Conservation (phyloP, 177 flowering plant species). For the Telopea speciosissima region DNA sequence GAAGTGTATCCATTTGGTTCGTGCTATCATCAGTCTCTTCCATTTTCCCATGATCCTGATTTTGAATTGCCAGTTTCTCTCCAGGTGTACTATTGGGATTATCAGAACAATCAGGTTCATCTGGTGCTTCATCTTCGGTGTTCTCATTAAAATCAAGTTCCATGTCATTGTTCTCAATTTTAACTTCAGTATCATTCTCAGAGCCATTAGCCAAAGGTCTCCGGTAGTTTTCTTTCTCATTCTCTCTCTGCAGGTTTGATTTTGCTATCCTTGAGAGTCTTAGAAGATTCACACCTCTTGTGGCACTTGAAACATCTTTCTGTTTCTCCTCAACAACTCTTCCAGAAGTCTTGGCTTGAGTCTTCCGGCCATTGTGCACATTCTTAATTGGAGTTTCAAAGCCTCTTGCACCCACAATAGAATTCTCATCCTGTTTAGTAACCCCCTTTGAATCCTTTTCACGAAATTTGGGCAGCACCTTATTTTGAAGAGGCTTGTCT, state of each 20-base stretch:
- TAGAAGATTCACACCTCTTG: constrained; percentile 66
- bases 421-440: constrained; percentile 55
- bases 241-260: constrained; percentile 80
- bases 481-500: constrained; percentile 49
- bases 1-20: constrained; percentile 25
- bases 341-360: constrained; percentile 48
- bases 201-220: constrained; percentile 62
- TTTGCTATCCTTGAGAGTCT: constrained; percentile 96
- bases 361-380: constrained; percentile 39
- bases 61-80: constrained; percentile 33
- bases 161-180: constrained; percentile 94
- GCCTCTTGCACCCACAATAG: constrained; percentile 35
- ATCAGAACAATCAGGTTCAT: constrained; percentile 68
- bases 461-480: constrained; percentile 60
- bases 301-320: constrained; percentile 43
- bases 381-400: constrained; percentile 58
- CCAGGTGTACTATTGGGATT: constrained; percentile 27
- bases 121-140: constrained; percentile 61
- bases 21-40: constrained; percentile 28
- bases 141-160: constrained; percentile 97
- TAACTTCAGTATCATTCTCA: constrained; percentile 80
- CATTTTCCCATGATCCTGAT: constrained; percentile 28
- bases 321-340: constrained; percentile 54
- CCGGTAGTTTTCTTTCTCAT: constrained; percentile 94
- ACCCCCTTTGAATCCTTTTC: constrained; percentile 46